Percentiles rank a stretch among this genome's conserved stretches.
Evolutionary conservation across 2,329 filamentous ascomycete genomes (phyloP).

Genomic region (Dactylonectria macrodidyma): DNA sequence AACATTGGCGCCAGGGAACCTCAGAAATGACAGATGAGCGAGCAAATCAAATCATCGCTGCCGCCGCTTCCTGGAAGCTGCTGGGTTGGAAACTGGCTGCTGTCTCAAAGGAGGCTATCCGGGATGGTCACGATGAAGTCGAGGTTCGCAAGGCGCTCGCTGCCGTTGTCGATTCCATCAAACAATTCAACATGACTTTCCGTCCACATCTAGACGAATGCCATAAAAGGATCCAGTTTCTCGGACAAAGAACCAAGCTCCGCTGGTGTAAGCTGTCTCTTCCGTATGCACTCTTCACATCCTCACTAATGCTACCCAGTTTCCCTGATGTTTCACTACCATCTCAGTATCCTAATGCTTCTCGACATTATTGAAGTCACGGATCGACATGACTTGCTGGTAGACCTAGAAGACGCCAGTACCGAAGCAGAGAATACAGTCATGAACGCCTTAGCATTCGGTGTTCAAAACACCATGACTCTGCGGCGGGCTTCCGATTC

Average conservation of each 20-base stretch:
- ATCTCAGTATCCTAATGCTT: constrained; percentile 52
- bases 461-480: constrained; percentile 48
- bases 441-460: constrained; percentile 51
- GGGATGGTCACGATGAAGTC: constrained; percentile 51
- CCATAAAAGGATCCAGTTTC: constrained; percentile 50
- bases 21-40: constrained; percentile 50
- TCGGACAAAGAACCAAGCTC: constrained; percentile 50
- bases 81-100: constrained; percentile 52
- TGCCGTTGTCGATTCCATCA: constrained; percentile 45
- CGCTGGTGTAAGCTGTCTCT: constrained; percentile 49
- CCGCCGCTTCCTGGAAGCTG: constrained; percentile 49
- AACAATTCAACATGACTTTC: constrained; percentile 48
- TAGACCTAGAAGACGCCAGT: constrained; percentile 42
- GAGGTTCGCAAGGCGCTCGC: constrained; percentile 47
- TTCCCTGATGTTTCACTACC: constrained; percentile 53
- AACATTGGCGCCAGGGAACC: constrained; percentile 45
- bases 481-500: constrained; percentile 24
- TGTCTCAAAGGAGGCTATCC: constrained; percentile 51
- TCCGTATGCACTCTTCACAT: background rate
- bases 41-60: constrained; percentile 51
- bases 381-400: constrained; percentile 46
- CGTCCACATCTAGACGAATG: constrained; percentile 49
- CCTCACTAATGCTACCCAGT: constrained; percentile 37
- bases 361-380: constrained; percentile 50
- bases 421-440: constrained; percentile 50